phyloP scores from a whole-genome alignment of 306 rosid genomes.

The Trichosanthes cucumerina region DNA sequence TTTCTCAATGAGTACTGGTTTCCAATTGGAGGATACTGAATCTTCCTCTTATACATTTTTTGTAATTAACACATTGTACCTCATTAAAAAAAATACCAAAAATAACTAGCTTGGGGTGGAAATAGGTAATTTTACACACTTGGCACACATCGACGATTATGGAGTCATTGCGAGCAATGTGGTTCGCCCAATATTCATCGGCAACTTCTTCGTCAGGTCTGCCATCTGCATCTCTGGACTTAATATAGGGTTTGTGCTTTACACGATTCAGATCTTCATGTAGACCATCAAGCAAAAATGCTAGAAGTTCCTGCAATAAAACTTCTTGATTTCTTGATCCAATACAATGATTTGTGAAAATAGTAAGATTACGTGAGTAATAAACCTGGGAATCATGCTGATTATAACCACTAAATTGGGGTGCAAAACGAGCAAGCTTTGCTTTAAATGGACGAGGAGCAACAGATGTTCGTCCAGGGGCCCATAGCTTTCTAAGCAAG shows the following conservation, averaged over 20 bases:
- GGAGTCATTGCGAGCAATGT: slow-evolving; percentile 95
- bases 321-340: slow-evolving; percentile 7
- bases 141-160: slow-evolving; percentile 97
- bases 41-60: neutral
- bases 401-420: slow-evolving; percentile 95
- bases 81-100: neutral
- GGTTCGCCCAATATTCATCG: slow-evolving; percentile 97
- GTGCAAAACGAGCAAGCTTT: slow-evolving; percentile 98
- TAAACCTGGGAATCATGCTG: slow-evolving; percentile 99
- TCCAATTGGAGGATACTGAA: neutral
- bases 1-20: neutral
- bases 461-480: slow-evolving; percentile 85
- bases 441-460: slow-evolving; percentile 92
- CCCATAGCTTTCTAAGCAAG: slow-evolving; percentile 91
- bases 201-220: slow-evolving; percentile 98
- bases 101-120: neutral
- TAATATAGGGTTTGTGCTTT: slow-evolving; percentile 84
- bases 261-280: slow-evolving; percentile 98
- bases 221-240: slow-evolving; percentile 95
- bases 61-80: neutral
- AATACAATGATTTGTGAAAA: neutral
- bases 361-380: slow-evolving; percentile 1
- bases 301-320: slow-evolving; percentile 82
- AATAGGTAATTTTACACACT: slow-evolving; percentile 40
- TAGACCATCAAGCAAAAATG: slow-evolving; percentile 95